phyloP scores from a whole-genome alignment of 805 yeast genomes.

The Vanderwaltozyma polyspora region DNA sequence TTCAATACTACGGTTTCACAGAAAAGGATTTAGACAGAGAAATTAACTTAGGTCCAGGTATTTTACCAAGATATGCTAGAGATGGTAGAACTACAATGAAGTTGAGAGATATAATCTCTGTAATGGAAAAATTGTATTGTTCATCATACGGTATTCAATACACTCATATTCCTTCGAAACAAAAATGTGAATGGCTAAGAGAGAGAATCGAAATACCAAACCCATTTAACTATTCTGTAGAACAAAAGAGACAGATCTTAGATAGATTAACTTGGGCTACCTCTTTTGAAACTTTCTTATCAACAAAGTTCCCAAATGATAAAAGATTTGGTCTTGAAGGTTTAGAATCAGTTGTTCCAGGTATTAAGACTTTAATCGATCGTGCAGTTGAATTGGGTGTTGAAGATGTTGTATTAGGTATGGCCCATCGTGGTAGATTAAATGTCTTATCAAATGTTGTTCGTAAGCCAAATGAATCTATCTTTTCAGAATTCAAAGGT shows the following conservation, averaged over 20 bases:
- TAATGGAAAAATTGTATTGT: conserved; percentile 81
- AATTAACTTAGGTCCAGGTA: conserved; percentile 94
- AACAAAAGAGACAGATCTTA: conserved; percentile 89
- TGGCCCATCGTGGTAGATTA: conserved; percentile 99
- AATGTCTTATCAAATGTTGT: conserved; percentile 97
- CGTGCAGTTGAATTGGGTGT: conserved; percentile 85
- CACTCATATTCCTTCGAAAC: conserved; percentile 91
- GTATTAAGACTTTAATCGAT: conserved; percentile 92
- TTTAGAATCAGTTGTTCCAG: conserved; percentile 93
- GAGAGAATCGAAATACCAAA: conserved; percentile 87
- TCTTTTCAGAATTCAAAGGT: conserved; percentile 92
- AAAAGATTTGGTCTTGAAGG: conserved; percentile 99
- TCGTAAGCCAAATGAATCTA: conserved; percentile 96
- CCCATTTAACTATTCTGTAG: conserved; percentile 72
- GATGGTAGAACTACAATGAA: conserved; percentile 50
- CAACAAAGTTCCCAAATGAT: conserved; percentile 95
- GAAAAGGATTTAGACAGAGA: conserved; percentile 73
- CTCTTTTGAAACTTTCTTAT: conserved; percentile 81
- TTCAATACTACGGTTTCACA: conserved; percentile 86
- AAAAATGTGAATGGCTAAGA: conserved; percentile 96
- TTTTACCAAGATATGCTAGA: conserved; percentile 78
- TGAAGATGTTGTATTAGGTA: conserved; percentile 94
- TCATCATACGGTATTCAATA: conserved; percentile 86
- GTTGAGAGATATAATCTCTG: conserved; percentile 63
- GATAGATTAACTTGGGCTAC: conserved; percentile 97